Conservation (phyloP, 2,329 filamentous ascomycete genomes). For the Berkeleyomyces rouxiae region DNA sequence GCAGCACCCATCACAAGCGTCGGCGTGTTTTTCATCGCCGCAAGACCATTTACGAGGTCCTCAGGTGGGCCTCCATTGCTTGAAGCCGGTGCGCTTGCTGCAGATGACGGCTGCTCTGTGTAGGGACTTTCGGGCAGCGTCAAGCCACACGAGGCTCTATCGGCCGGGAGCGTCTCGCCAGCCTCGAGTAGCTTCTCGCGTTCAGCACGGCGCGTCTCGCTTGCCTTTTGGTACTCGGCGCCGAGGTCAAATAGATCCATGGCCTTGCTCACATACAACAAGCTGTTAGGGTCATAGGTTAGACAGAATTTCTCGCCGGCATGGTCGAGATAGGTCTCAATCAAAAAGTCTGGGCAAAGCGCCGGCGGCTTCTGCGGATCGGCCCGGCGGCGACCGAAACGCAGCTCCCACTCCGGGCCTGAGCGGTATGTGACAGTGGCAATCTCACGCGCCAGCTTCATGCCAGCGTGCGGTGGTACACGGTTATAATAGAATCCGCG, state of each 20-base stretch:
- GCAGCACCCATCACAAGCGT: constrained; percentile 85
- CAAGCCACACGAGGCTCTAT: constrained; percentile 44
- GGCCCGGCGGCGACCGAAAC: constrained; percentile 75
- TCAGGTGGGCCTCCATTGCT: constrained; percentile 40
- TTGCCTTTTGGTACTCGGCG: constrained; percentile 46
- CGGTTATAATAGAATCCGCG: constrained; percentile 82
- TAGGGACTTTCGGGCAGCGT: constrained; percentile 74
- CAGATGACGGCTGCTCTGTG: constrained; percentile 53
- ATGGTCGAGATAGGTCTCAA: constrained; percentile 96
- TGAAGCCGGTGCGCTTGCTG: constrained; percentile 22
- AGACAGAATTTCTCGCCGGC: constrained; percentile 97
- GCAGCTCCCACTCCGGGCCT: constrained; percentile 91
- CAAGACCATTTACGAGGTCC: constrained; percentile 64
- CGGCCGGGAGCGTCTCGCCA: constrained; percentile 32
- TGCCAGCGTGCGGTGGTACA: constrained; percentile 83
- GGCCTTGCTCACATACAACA: constrained; percentile 92
- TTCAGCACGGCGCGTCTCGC: constrained; percentile 43
- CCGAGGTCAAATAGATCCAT: constrained; percentile 98
- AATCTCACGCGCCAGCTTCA: constrained; percentile 96
- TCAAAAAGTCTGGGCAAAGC: constrained; percentile 91
- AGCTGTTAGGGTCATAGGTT: constrained; percentile 87
- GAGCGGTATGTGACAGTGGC: constrained; percentile 94
- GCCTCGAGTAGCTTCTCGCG: constrained; percentile 41
- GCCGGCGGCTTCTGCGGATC: constrained; percentile 77
- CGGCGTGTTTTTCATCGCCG: constrained; percentile 55